Conservation (phyloP, 2,329 filamentous ascomycete genomes). For the Chaetothyriales sp. region DNA sequence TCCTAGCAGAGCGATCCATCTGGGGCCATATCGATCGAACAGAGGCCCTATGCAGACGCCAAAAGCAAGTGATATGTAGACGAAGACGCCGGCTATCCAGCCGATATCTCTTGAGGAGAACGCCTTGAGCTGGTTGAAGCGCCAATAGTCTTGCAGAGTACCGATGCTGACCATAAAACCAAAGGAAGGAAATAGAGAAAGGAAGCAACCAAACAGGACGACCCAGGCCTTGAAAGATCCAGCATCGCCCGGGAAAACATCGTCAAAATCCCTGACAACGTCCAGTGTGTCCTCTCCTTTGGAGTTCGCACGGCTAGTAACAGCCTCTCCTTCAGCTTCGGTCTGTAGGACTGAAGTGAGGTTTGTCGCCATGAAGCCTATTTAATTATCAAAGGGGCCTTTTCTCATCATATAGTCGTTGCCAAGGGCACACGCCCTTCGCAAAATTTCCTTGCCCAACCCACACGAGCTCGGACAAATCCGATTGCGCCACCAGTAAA, state of each 20-base stretch:
- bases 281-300: neutral
- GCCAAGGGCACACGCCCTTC: neutral
- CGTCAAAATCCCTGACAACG: neutral
- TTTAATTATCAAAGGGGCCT: neutral
- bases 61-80: slow-evolving; percentile 31
- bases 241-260: slow-evolving; percentile 22
- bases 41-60: slow-evolving; percentile 36
- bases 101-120: slow-evolving; percentile 33
- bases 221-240: slow-evolving; percentile 18
- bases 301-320: neutral
- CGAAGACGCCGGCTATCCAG: slow-evolving; percentile 35
- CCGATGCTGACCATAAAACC: slow-evolving; percentile 36
- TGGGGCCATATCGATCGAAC: slow-evolving; percentile 34
- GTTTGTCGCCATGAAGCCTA: neutral
- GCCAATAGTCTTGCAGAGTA: slow-evolving; percentile 35
- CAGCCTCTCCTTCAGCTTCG: neutral
- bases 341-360: neutral
- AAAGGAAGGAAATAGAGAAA: slow-evolving; percentile 27
- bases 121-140: slow-evolving; percentile 28
- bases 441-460: neutral
- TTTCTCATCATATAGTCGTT: neutral
- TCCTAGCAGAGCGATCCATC: slow-evolving; percentile 26
- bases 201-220: slow-evolving; percentile 22
- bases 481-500: no score
- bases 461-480: neutral